Evolutionary conservation across 2,329 filamentous ascomycete genomes (phyloP), one percentile per base, ranked within the genome.

Genomic region (Diaporthe aspalathi): DNA sequence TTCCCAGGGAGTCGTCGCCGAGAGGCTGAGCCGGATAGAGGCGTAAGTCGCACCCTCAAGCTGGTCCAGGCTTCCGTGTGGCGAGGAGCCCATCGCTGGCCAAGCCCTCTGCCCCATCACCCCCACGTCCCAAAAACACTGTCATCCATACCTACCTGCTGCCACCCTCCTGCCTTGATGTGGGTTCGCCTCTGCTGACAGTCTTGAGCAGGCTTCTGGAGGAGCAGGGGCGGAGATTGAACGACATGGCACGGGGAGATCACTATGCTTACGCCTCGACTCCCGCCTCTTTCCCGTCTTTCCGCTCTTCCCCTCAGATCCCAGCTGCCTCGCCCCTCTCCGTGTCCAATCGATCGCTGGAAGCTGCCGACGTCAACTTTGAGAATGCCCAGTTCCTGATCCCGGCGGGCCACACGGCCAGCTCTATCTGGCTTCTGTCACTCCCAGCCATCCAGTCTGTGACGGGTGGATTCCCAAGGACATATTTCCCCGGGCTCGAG

Each of bases 1-100:
- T 50, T 78, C 78, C 50, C 78, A 80, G 6, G 77, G 78, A 65
- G 78, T 77, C 22, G 76, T 83, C 29, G 77, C 77, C 54, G 81
- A 83, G 68, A 78, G 81, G 67, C 78, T 83, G 35, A 77, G 77
- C 52, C 76, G 81, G 52, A 83, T 83, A 75, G 81, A 83, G 71
- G 76, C 78, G 71, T 71, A 17, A 68, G 71, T 73, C 16, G 16
- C 29, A 35, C 27, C 45, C 38, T 16, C 22, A n/a, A 22, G 12
- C 40, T 45, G 11, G 2, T 4, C 35, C 45, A 74, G 79, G 38
- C 75, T 79, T 45, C 53, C 57, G 73, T 71, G 32, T 73, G 72
- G 9, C 77, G 38, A 78, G 73, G 75, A 75, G 35, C 73, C 74
- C 52, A 76, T 74, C 29, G 75, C 20, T 20, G 24, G 38, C 54